These are phyloP conservation scores for Elaeis guineensis DNA, from an alignment of 176 grass and related monocot genomes.

Conservation along the genomic window DNA sequence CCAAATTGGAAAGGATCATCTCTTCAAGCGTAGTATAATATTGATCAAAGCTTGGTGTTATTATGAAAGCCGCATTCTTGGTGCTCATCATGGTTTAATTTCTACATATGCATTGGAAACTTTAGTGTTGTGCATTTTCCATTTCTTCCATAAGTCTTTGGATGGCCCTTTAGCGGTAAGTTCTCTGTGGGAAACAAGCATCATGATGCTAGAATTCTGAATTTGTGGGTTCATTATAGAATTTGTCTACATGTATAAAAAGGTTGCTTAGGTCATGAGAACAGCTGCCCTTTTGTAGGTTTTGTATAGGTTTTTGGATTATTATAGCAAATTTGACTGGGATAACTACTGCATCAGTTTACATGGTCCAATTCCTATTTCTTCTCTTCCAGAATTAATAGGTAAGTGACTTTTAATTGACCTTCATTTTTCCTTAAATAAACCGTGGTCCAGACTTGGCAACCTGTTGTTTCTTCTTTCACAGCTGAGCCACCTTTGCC, in stretches of 20 bases:
- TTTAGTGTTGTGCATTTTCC: slow-evolving; percentile 72
- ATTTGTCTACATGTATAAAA: too few relatives aligned
- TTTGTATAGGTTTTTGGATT: slow-evolving; percentile 86
- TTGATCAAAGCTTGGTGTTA: slow-evolving; percentile 95
- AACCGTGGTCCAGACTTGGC: not conserved
- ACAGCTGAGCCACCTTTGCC: slow-evolving; percentile 50
- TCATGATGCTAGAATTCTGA: too few relatives aligned
- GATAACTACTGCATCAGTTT: slow-evolving; percentile 72
- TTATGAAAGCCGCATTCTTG: slow-evolving; percentile 96
- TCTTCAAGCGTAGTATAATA: slow-evolving; percentile 88
- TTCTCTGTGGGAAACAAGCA: slow-evolving; percentile 1
- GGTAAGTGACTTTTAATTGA: slow-evolving; percentile 41
- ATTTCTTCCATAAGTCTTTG: slow-evolving; percentile 57
- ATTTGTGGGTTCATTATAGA: too few relatives aligned
- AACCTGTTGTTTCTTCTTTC: slow-evolving; percentile 11
- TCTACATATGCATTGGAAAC: slow-evolving; percentile 94
- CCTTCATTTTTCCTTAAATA: not conserved
- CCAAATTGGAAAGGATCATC: slow-evolving; percentile 54
- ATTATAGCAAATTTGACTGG: slow-evolving; percentile 95
- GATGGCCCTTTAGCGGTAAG: slow-evolving; percentile 71
- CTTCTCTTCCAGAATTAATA: slow-evolving; percentile 69
- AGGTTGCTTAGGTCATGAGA: slow-evolving; percentile 4
- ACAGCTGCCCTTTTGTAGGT: slow-evolving; percentile 44
- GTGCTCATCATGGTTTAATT: slow-evolving; percentile 86
- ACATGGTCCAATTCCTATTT: slow-evolving; percentile 52